phyloP scores from a whole-genome alignment of 179 eudicot genomes.

The Drosera spatulata region DNA sequence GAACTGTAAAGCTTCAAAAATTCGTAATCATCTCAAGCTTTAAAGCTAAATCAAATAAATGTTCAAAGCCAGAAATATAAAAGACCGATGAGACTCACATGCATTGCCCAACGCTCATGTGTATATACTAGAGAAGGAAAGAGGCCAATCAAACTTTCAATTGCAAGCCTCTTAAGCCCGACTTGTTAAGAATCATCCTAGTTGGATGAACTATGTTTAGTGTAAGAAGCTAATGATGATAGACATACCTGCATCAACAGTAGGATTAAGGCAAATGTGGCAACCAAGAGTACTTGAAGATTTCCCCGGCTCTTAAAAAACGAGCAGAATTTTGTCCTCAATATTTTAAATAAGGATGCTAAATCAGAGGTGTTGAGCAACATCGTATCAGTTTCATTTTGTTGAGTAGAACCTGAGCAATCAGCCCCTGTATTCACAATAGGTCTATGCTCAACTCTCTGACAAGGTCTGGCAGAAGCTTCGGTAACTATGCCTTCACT shows the following conservation, averaged over 20 bases:
- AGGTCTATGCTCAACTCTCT: slow-evolving; percentile 11
- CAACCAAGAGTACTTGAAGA: slow-evolving; percentile 30
- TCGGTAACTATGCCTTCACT: slow-evolving; percentile 16
- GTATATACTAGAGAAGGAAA: no score
- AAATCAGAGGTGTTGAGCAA: slow-evolving; percentile 16
- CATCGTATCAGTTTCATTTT: slow-evolving; percentile 15
- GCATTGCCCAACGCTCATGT: no score
- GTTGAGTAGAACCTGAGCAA: slow-evolving; percentile 15
- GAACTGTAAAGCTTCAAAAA: no score
- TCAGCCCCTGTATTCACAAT: slow-evolving; percentile 13
- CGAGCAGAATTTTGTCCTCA: slow-evolving; percentile 21
- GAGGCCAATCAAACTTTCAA: no score
- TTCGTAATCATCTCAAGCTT: no score
- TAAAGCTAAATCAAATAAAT: no score
- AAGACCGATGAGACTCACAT: no score
- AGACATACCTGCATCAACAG: slow-evolving; percentile 70
- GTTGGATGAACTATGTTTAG: no score
- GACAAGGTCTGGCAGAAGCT: slow-evolving; percentile 15
- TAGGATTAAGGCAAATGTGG: slow-evolving; percentile 51
- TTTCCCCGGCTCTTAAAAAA: slow-evolving; percentile 41
- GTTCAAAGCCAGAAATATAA: no score
- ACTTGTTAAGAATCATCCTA: no score
- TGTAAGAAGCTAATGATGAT: neutral
- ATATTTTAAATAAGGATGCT: slow-evolving; percentile 29
- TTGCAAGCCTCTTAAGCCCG: no score